Conservation (phyloP, 768 basidiomycete genomes). For the Astraeus odoratus region DNA sequence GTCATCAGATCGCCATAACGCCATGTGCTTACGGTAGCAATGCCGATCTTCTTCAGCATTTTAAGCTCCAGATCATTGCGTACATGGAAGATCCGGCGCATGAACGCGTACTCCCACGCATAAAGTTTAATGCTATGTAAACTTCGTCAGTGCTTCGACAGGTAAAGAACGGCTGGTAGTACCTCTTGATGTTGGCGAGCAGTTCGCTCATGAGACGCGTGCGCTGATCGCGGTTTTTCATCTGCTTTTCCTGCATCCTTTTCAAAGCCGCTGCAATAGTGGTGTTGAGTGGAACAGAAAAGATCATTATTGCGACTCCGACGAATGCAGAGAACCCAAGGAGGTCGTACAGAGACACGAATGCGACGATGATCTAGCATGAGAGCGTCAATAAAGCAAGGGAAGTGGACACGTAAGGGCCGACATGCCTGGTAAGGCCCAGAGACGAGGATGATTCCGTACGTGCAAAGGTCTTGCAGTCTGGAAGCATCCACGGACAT, state of each 20-base stretch:
- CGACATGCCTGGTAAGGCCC: constrained; percentile 70
- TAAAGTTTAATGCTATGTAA: constrained; percentile 81
- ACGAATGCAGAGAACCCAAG: constrained; percentile 90
- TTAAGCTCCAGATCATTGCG: constrained; percentile 78
- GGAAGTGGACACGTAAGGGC: background rate
- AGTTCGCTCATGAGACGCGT: constrained; percentile 90
- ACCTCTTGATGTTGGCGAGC: constrained; percentile 87
- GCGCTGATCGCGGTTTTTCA: constrained; percentile 86
- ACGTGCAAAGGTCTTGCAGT: constrained; percentile 75
- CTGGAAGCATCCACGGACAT: constrained; percentile 84
- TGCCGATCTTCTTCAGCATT: constrained; percentile 77
- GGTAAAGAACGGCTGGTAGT: background rate
- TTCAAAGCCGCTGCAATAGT: constrained; percentile 65
- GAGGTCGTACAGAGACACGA: constrained; percentile 82
- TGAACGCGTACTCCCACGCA: constrained; percentile 92
- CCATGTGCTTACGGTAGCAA: constrained; percentile 46
- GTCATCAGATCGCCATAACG: background rate
- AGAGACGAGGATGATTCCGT: constrained; percentile 77
- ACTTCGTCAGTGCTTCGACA: background rate
- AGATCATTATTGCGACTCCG: constrained; percentile 83
- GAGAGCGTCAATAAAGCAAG: constrained; percentile 1
- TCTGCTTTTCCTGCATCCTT: constrained; percentile 77
- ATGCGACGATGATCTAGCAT: constrained; percentile 72
- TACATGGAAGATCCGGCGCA: constrained; percentile 68
- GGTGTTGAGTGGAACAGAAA: constrained; percentile 73